phyloP scores from a whole-genome alignment of 768 basidiomycete species.

The Boletus reticuloceps region DNA sequence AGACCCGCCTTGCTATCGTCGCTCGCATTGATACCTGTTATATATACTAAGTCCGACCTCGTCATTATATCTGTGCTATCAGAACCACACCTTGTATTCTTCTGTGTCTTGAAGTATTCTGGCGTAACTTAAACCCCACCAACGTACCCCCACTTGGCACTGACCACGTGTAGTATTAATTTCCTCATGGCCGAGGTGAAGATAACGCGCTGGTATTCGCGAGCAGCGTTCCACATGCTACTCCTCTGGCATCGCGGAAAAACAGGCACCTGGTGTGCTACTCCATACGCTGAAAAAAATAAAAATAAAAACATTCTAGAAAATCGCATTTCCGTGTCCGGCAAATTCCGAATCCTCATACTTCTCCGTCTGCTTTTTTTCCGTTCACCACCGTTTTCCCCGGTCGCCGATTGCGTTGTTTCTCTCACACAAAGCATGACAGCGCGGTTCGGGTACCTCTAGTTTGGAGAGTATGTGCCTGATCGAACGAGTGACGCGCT shows the following conservation, averaged over 20 bases:
- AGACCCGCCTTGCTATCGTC: slow-evolving; percentile 5
- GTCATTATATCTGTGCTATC: slow-evolving; percentile 21
- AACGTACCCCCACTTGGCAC: neutral
- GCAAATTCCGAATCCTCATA: slow-evolving; percentile 19
- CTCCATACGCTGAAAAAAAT: neutral
- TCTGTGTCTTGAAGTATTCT: slow-evolving; percentile 10
- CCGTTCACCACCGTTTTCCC: too few species aligned
- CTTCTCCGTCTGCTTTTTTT: slow-evolving; percentile 6
- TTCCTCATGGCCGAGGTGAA: slow-evolving; percentile 4
- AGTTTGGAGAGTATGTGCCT: slow-evolving; percentile 5
- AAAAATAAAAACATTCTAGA: neutral
- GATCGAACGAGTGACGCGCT: slow-evolving; percentile 3
- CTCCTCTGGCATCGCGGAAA: slow-evolving; percentile 6
- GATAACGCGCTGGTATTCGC: slow-evolving; percentile 3
- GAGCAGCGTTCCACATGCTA: slow-evolving; percentile 11
- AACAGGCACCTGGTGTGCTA: slow-evolving; percentile 11
- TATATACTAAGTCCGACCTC: slow-evolving; percentile 21
- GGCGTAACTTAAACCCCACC: slow-evolving; percentile 10
- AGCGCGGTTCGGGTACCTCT: slow-evolving; percentile 1
- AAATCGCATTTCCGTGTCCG: slow-evolving; percentile 7
- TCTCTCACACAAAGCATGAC: slow-evolving; percentile 15
- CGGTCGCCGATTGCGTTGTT: neutral
- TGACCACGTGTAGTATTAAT: slow-evolving; percentile 13
- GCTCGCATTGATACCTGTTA: slow-evolving; percentile 19
- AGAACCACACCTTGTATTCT: slow-evolving; percentile 22